These are phyloP conservation scores for Polyplosphaeria fusca DNA, from an alignment of 495 filamentous ascomycete species.

Conservation along the genomic window DNA sequence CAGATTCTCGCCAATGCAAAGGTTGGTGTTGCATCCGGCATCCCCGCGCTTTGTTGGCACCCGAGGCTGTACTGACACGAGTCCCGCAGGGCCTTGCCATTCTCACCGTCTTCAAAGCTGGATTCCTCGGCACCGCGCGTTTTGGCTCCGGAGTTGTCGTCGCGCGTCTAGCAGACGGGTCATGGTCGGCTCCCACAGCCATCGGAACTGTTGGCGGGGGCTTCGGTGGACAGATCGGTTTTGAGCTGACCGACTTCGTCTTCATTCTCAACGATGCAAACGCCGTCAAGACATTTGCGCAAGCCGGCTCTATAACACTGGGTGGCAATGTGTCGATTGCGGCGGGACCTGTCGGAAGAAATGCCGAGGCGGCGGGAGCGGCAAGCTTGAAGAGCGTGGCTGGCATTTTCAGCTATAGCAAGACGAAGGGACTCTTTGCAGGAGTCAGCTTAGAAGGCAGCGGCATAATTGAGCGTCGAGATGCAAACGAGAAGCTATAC, in stretches of 20 bases:
- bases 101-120: conserved; percentile 91
- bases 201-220: conserved; percentile 88
- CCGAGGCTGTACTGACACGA: not conserved
- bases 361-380: conserved; percentile 93
- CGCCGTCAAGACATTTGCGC: conserved; percentile 92
- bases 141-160: conserved; percentile 94
- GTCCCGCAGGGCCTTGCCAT: conserved; percentile 77
- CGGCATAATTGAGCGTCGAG: conserved; percentile 84
- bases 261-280: conserved; percentile 94
- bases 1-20: conserved; percentile 86
- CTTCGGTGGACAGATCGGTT: conserved; percentile 94
- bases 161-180: conserved; percentile 83
- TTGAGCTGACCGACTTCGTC: conserved; percentile 97
- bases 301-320: conserved; percentile 82
- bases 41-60: not conserved
- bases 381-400: conserved; percentile 86
- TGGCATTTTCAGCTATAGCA: conserved; percentile 91
- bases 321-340: conserved; percentile 97
- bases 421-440: conserved; percentile 95
- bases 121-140: conserved; percentile 87
- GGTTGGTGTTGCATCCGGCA: conserved; percentile 49
- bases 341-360: conserved; percentile 87
- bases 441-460: conserved; percentile 92
- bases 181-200: conserved; percentile 91
- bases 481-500: conserved; percentile 96